phyloP scores from a whole-genome alignment of 768 basidiomycete genomes.

The Fistulinella prunicolor region DNA sequence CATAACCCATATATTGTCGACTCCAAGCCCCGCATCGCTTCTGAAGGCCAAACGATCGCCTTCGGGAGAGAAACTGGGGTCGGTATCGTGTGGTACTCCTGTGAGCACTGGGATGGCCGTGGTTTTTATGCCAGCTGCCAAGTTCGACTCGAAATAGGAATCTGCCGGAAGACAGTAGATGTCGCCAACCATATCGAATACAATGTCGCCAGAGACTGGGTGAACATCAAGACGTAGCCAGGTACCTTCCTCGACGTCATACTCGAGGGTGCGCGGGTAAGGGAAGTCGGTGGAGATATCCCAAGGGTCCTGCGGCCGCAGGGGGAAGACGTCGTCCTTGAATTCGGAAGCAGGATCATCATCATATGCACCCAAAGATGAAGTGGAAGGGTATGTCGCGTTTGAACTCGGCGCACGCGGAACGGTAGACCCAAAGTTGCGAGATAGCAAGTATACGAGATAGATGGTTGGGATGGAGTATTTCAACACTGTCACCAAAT shows the following conservation, averaged over 20 bases:
- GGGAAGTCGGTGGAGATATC: slow-evolving; percentile 76
- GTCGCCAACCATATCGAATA: slow-evolving; percentile 76
- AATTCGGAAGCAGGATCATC: slow-evolving; percentile 42
- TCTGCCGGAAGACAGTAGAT: slow-evolving; percentile 62
- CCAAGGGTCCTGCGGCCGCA: slow-evolving; percentile 54
- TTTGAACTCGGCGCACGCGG: neutral
- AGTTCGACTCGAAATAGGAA: slow-evolving; percentile 33
- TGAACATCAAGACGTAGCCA: slow-evolving; percentile 76
- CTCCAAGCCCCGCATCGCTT: slow-evolving; percentile 69
- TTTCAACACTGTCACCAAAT: slow-evolving; percentile 16
- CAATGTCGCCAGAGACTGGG: slow-evolving; percentile 63
- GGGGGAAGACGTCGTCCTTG: slow-evolving; percentile 58
- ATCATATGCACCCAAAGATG: slow-evolving; percentile 3
- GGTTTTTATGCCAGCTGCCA: slow-evolving; percentile 22
- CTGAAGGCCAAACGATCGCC: slow-evolving; percentile 64
- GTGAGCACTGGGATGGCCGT: slow-evolving; percentile 57
- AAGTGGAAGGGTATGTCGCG: slow-evolving; percentile 4
- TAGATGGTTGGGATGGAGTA: slow-evolving; percentile 17
- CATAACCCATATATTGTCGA: slow-evolving; percentile 74
- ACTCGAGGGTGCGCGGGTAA: slow-evolving; percentile 62
- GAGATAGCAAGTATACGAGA: slow-evolving; percentile 18
- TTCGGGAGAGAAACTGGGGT: slow-evolving; percentile 69
- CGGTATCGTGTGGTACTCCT: slow-evolving; percentile 67
- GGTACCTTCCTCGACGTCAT: slow-evolving; percentile 70
- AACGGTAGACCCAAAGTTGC: slow-evolving; percentile 1